Conservation (phyloP, 2,329 filamentous ascomycete species). For the Pseudonectria buxi region DNA sequence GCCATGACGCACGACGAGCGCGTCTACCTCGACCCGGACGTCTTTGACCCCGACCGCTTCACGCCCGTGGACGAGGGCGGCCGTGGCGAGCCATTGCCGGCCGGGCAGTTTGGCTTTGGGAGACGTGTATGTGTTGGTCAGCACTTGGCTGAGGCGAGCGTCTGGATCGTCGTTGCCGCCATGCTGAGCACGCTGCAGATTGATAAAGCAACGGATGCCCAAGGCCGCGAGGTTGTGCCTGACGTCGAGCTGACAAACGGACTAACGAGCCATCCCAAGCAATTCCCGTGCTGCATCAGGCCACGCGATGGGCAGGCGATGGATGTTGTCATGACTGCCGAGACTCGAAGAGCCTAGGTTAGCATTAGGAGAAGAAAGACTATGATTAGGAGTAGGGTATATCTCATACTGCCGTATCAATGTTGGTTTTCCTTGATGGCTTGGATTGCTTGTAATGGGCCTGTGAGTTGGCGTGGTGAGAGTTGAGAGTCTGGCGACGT, state of each 20-base stretch:
- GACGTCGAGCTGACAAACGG: conserved; percentile 20
- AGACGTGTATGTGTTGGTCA: conserved; percentile 44
- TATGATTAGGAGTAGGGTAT: too few species aligned
- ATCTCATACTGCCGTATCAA: too few species aligned
- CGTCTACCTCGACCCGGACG: conserved; percentile 34
- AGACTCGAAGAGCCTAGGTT: conserved; percentile 1
- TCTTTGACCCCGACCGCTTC: conserved; percentile 42
- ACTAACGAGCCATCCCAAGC: conserved; percentile 21
- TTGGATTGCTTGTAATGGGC: too few species aligned
- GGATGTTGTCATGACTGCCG: conserved; percentile 4
- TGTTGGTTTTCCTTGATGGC: too few species aligned
- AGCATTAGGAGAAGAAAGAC: background rate
- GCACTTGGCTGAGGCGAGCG: conserved; percentile 39
- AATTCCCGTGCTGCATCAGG: conserved; percentile 18
- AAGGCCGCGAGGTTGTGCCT: conserved; percentile 29
- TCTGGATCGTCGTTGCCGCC: conserved; percentile 35
- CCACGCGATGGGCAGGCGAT: conserved; percentile 16
- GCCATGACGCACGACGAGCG: conserved; percentile 37
- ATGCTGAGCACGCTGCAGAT: conserved; percentile 34
- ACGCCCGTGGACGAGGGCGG: conserved; percentile 27
- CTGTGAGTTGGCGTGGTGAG: too few species aligned
- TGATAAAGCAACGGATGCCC: conserved; percentile 23
- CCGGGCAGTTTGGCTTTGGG: conserved; percentile 47
- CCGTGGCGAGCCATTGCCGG: conserved; percentile 38
- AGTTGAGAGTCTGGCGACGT: too few species aligned